These are phyloP conservation scores for Rhizopus stolonifer DNA, from an alignment of 371 early-diverging fungal genomes.

Conservation along the genomic window DNA sequence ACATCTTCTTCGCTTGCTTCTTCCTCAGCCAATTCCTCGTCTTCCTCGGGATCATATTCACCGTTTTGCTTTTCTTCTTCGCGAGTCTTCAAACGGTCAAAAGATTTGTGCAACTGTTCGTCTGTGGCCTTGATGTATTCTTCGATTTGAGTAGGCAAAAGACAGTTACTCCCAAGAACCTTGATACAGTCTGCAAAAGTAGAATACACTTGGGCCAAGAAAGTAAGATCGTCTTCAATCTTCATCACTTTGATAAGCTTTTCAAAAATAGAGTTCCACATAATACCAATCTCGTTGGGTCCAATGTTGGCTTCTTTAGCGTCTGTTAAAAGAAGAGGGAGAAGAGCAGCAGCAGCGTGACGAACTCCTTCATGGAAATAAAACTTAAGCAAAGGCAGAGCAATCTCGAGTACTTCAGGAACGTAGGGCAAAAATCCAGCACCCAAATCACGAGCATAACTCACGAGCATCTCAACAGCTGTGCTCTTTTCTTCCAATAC, in stretches of 20 bases:
- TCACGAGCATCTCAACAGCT: constrained; percentile 95
- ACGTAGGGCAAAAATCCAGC: constrained; percentile 64
- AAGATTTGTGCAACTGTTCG: constrained; percentile 69
- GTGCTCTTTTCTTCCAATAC: constrained; percentile 95
- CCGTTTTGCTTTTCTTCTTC: constrained; percentile 69
- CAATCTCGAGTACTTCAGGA: constrained; percentile 75
- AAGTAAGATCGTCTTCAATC: constrained; percentile 76
- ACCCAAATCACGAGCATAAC: constrained; percentile 91
- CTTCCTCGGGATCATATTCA: constrained; percentile 90
- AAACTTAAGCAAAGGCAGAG: constrained; percentile 89
- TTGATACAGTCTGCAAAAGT: constrained; percentile 77
- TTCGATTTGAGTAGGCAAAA: constrained; percentile 64
- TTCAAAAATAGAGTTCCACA: constrained; percentile 54
- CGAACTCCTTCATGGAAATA: constrained; percentile 97
- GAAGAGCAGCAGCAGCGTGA: constrained; percentile 78
- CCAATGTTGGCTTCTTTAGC: constrained; percentile 58
- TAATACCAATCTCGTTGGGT: background rate
- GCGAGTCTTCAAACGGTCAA: constrained; percentile 68
- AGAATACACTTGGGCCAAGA: constrained; percentile 72
- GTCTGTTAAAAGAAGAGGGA: constrained; percentile 77
- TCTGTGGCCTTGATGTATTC: constrained; percentile 66
- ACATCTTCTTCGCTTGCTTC: constrained; percentile 83
- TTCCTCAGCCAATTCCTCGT: constrained; percentile 77
- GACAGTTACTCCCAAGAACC: constrained; percentile 63
- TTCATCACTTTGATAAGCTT: constrained; percentile 70